Evolutionary conservation across 306 rosid genomes (phyloP).

Genomic region (Vigna hirtella): DNA sequence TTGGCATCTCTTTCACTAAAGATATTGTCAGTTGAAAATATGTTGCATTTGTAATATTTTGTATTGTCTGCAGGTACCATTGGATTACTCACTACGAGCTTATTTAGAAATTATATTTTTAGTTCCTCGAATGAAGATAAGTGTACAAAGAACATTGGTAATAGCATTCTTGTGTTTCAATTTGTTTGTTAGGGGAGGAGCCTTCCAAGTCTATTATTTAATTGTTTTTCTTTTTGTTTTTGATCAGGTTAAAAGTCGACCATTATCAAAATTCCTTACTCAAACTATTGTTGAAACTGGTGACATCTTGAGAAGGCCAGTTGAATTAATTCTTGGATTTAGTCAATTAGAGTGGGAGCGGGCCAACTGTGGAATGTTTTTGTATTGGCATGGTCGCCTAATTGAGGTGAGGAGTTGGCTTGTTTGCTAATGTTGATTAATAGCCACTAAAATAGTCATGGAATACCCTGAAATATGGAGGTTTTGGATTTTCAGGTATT

Average conservation of each 20-base stretch:
- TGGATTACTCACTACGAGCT: slow-evolving; percentile 65
- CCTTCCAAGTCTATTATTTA: slow-evolving; percentile 2
- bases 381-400: slow-evolving; percentile 71
- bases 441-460: neutral
- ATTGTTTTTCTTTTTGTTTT: slow-evolving; percentile 31
- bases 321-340: slow-evolving; percentile 54
- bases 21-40: slow-evolving; percentile 12
- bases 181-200: neutral
- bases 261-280: slow-evolving; percentile 57
- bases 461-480: neutral
- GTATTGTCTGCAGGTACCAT: slow-evolving; percentile 52
- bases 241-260: slow-evolving; percentile 60
- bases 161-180: slow-evolving; percentile 38
- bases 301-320: slow-evolving; percentile 46
- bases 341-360: slow-evolving; percentile 67
- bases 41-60: slow-evolving; percentile 30
- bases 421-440: neutral
- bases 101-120: slow-evolving; percentile 67
- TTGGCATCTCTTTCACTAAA: slow-evolving; percentile 20
- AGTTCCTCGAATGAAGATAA: slow-evolving; percentile 66
- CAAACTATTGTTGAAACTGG: slow-evolving; percentile 54
- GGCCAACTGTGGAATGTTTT: slow-evolving; percentile 62
- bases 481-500: neutral
- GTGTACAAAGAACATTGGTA: slow-evolving; percentile 63
- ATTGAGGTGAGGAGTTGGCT: slow-evolving; percentile 57